Conservation (phyloP, 257 asterid species). For the Datura wrightii region DNA sequence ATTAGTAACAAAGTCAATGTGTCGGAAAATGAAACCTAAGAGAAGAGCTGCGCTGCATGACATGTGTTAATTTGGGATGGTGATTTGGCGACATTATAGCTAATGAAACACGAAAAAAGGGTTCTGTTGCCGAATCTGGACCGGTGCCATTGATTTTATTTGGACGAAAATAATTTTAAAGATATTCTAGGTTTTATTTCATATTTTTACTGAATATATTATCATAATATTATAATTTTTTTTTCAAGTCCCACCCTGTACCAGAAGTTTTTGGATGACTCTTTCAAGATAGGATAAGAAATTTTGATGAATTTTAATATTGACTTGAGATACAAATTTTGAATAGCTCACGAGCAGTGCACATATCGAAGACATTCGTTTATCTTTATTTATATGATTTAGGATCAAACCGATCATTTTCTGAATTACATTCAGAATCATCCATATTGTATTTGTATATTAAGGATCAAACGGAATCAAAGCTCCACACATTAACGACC, state of each 20-base stretch:
- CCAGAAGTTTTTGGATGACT: too few species aligned
- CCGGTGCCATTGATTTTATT: neutral
- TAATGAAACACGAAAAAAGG: neutral
- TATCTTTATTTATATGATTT: neutral
- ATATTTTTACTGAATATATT: too few species aligned
- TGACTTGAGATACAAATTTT: too few species aligned
- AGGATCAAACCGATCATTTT: too few species aligned
- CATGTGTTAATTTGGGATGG: neutral
- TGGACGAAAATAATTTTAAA: too few species aligned
- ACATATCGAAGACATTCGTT: neutral
- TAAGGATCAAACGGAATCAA: too few species aligned
- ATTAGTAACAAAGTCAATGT: neutral
- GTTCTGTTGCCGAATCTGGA: constrained; percentile 8
- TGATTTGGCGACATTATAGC: neutral
- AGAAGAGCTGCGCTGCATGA: neutral
- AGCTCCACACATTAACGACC: neutral
- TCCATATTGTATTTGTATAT: too few species aligned
- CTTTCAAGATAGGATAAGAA: neutral
- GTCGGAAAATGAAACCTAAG: neutral
- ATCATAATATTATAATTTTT: too few species aligned
- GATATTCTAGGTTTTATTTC: too few species aligned
- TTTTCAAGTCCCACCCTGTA: too few species aligned
- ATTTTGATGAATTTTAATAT: neutral
- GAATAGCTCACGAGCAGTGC: neutral
- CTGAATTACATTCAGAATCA: too few species aligned